Percentiles rank a stretch among this genome's conserved stretches.
Evolutionary conservation across 768 basidiomycete genomes (phyloP).

Genomic region (Mycena amicta): DNA sequence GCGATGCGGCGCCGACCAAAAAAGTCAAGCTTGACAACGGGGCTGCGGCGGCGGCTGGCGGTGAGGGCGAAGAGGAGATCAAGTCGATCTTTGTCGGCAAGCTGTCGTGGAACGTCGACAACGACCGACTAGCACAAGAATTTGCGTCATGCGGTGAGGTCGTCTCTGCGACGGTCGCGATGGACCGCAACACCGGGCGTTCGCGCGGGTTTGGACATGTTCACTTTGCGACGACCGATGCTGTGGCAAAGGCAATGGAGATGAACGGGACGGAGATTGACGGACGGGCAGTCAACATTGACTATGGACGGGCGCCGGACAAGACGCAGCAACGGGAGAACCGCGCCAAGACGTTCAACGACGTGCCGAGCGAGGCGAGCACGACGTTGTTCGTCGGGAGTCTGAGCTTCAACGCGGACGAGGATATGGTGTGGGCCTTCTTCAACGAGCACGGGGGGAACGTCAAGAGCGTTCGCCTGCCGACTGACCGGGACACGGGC

Average conservation of each 20-base stretch:
- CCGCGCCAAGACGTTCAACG: conserved; percentile 77
- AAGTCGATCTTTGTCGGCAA: conserved; percentile 89
- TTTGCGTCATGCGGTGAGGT: conserved; percentile 90
- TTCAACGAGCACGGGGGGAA: conserved; percentile 82
- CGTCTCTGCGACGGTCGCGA: conserved; percentile 84
- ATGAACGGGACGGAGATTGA: conserved; percentile 90
- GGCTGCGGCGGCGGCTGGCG: conserved; percentile 42
- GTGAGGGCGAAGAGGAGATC: conserved; percentile 47
- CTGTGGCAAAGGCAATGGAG: conserved; percentile 79
- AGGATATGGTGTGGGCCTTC: conserved; percentile 86
- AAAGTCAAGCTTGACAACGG: conserved; percentile 78
- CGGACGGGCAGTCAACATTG: conserved; percentile 85
- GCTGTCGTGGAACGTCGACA: conserved; percentile 96
- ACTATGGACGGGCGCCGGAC: conserved; percentile 67
- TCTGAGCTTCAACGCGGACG: conserved; percentile 75
- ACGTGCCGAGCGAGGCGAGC: conserved; percentile 65
- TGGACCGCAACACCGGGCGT: conserved; percentile 78
- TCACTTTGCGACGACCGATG: conserved; percentile 67
- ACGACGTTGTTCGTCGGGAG: conserved; percentile 89
- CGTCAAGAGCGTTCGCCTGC: conserved; percentile 85
- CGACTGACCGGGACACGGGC: conserved; percentile 91
- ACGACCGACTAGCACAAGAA: conserved; percentile 91
- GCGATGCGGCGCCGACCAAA: conserved; percentile 64
- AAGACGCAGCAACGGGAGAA: conserved; percentile 61
- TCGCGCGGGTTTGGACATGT: conserved; percentile 89